A percentile compares a stretch with the other conserved stretches of the same genome.
Evolutionary conservation across 345 rosid species (phyloP).

Genomic region (rapeseed (Brassica napus)): Da-Ae NC_063448.1:55062001-55062500

Average conservation of each 20-base stretch:
- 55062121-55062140: slow-evolving; percentile 71
- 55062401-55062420: neutral
- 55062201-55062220: slow-evolving; percentile 61
- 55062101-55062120: slow-evolving; percentile 60
- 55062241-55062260: slow-evolving; percentile 25
- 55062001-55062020: slow-evolving; percentile 57
- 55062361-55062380: slow-evolving; percentile 19
- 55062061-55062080: slow-evolving; percentile 69
- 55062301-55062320: neutral
- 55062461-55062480: neutral
- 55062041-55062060: slow-evolving; percentile 66
- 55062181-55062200: slow-evolving; percentile 78
- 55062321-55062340: slow-evolving; percentile 30
- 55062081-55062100: slow-evolving; percentile 64
- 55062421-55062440: slow-evolving; percentile 4
- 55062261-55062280: neutral
- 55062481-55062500: neutral
- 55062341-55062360: slow-evolving; percentile 32
- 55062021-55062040: slow-evolving; percentile 60
- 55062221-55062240: slow-evolving; percentile 45
- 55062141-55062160: slow-evolving; percentile 46
- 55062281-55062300: neutral
- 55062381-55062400: slow-evolving; percentile 25
- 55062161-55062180: slow-evolving; percentile 66
- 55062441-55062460: slow-evolving; percentile 25